Conservation (phyloP, 2,329 filamentous ascomycete species). For the Ceratocystis albifundus region DNA sequence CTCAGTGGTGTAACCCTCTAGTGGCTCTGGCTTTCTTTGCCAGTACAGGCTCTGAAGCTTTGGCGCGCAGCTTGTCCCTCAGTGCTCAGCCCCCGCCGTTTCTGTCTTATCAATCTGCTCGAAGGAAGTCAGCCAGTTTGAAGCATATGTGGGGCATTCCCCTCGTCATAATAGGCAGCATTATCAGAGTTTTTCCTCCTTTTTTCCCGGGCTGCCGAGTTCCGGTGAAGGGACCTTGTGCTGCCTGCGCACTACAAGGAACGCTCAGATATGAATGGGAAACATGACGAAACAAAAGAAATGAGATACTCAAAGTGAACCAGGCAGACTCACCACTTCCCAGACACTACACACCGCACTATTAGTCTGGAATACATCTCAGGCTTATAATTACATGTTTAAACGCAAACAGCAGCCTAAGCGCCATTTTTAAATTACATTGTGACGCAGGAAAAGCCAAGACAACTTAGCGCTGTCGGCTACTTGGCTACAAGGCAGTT, state of each 20-base stretch:
- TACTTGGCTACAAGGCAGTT: slow-evolving; percentile 26
- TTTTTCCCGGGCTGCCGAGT: not conserved
- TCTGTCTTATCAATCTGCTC: slow-evolving; percentile 15
- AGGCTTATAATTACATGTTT: too few relatives aligned
- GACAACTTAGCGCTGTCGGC: not conserved
- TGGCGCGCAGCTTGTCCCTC: not conserved
- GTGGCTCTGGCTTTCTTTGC: not conserved
- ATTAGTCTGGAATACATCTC: too few relatives aligned
- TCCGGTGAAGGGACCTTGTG: not conserved
- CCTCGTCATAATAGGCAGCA: not conserved
- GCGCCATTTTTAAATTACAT: too few relatives aligned
- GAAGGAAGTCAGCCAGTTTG: slow-evolving; percentile 2
- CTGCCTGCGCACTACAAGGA: too few relatives aligned
- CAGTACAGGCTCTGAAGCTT: not conserved
- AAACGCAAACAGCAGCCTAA: too few relatives aligned
- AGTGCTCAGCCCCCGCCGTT: not conserved
- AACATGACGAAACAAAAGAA: not conserved
- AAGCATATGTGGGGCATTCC: not conserved
- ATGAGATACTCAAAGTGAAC: not conserved
- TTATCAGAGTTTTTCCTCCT: slow-evolving; percentile 3
- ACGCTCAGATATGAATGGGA: too few relatives aligned
- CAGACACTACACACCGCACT: too few relatives aligned
- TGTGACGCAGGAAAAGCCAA: not conserved
- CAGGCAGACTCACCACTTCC: too few relatives aligned
- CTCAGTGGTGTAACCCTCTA: slow-evolving; percentile 3